Percentiles rank a stretch among this genome's conserved stretches.
Evolutionary conservation across 306 rosid species (phyloP).

Genomic region (Quercus wislizeni): DNA sequence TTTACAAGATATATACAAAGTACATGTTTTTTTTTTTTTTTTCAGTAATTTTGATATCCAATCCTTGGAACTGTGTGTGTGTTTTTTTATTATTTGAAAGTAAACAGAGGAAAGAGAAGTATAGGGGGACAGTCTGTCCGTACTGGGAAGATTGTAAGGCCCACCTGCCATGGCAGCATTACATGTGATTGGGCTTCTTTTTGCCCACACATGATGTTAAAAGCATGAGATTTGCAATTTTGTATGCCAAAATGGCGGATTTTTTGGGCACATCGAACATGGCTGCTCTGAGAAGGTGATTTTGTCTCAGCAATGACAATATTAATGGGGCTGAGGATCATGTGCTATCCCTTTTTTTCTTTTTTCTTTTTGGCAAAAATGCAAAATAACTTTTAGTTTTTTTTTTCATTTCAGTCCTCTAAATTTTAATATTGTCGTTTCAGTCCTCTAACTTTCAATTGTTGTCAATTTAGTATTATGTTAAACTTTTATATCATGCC

Average conservation of each 20-base stretch:
- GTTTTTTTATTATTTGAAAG: not conserved
- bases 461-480: no score
- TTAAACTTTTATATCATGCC: no score
- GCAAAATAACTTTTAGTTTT: no score
- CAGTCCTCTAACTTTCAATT: no score
- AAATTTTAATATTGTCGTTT: no score
- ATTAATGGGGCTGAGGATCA: not conserved
- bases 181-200: slow-evolving; percentile 20
- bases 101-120: not conserved
- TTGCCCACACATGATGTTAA: not conserved
- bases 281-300: not conserved
- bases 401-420: no score
- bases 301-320: not conserved
- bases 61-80: not conserved
- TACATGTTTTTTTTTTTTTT: not conserved
- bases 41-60: not conserved
- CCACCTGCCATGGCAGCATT: slow-evolving; percentile 8
- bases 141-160: not conserved
- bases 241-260: not conserved
- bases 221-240: not conserved
- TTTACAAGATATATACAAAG: not conserved
- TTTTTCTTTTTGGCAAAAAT: no score
- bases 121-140: not conserved
- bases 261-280: not conserved
- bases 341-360: no score